Conservation (phyloP, 495 filamentous ascomycete species). For the Lasiosphaeriaceae sp. region DNA sequence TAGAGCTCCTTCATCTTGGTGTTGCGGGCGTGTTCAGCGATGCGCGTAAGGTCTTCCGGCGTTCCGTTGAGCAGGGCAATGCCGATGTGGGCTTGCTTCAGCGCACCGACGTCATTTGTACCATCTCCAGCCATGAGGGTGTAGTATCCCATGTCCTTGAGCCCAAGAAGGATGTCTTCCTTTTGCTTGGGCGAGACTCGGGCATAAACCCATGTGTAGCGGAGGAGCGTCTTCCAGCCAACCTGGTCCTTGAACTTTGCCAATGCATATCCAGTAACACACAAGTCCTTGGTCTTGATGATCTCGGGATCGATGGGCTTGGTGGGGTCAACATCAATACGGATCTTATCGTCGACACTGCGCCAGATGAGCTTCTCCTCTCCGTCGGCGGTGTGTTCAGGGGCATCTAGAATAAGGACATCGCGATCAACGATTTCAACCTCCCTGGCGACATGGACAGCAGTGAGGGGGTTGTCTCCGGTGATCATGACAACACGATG, state of each 20-base stretch:
- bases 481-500: conserved; percentile 99
- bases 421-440: conserved; percentile 98
- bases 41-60: conserved; percentile 81
- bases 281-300: conserved; percentile 83
- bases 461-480: conserved; percentile 95
- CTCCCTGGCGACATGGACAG: conserved; percentile 89
- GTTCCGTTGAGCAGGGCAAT: conserved; percentile 95
- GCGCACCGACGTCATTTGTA: conserved; percentile 95
- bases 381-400: conserved; percentile 75
- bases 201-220: conserved; percentile 96
- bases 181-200: conserved; percentile 98
- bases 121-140: conserved; percentile 99
- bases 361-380: conserved; percentile 87
- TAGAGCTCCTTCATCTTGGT: conserved; percentile 99
- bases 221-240: conserved; percentile 65
- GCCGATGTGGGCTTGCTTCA: conserved; percentile 98
- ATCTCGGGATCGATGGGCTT: conserved; percentile 79
- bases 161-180: conserved; percentile 92
- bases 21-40: conserved; percentile 85
- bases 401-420: conserved; percentile 89
- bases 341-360: conserved; percentile 86
- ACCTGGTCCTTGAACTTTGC: conserved; percentile 82
- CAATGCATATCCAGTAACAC: conserved; percentile 92
- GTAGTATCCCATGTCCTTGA: conserved; percentile 95
- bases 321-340: conserved; percentile 81